Percentiles rank a stretch among this genome's conserved stretches.
Evolutionary conservation across 2,329 filamentous ascomycete genomes (phyloP).

Genomic region (Talaromyces sp.): DNA sequence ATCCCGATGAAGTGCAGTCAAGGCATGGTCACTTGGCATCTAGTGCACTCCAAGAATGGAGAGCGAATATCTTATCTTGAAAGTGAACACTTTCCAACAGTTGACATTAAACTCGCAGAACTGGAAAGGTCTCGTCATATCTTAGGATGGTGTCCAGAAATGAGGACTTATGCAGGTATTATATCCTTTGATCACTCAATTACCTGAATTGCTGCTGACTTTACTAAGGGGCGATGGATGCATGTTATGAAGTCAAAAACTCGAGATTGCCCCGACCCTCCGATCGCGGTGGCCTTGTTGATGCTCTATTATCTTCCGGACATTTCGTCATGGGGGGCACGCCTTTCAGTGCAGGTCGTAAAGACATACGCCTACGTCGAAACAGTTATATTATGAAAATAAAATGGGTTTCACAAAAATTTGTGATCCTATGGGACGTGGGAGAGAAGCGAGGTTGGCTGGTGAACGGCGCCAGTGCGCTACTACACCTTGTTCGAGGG

Average conservation of each 20-base stretch:
- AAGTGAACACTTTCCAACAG: neutral
- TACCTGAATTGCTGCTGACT: conserved; percentile 6
- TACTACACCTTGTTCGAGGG: conserved; percentile 33
- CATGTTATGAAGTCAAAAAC: conserved; percentile 14
- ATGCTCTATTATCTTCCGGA: conserved; percentile 18
- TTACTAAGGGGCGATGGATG: conserved; percentile 15
- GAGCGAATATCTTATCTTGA: conserved; percentile 24
- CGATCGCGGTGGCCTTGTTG: conserved; percentile 18
- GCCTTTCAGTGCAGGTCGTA: conserved; percentile 19
- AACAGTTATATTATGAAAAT: conserved; percentile 21
- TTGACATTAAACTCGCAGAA: neutral
- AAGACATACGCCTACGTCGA: conserved; percentile 16
- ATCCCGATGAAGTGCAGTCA: conserved; percentile 16
- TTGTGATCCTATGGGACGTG: conserved; percentile 20
- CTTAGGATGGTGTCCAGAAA: conserved; percentile 27
- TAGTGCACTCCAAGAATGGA: conserved; percentile 15
- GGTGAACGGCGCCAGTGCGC: conserved; percentile 29
- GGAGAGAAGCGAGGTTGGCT: conserved; percentile 28
- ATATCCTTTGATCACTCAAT: neutral
- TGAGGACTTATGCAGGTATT: conserved; percentile 16
- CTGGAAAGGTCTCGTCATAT: conserved; percentile 22
- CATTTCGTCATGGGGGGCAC: conserved; percentile 17
- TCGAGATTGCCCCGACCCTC: conserved; percentile 14
- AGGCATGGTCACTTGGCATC: conserved; percentile 24
- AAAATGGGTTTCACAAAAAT: conserved; percentile 23